A percentile compares a stretch with the other conserved stretches of the same genome.
Evolutionary conservation across 345 rosid genomes (phyloP).

Genomic region (Populus deltoides): DNA sequence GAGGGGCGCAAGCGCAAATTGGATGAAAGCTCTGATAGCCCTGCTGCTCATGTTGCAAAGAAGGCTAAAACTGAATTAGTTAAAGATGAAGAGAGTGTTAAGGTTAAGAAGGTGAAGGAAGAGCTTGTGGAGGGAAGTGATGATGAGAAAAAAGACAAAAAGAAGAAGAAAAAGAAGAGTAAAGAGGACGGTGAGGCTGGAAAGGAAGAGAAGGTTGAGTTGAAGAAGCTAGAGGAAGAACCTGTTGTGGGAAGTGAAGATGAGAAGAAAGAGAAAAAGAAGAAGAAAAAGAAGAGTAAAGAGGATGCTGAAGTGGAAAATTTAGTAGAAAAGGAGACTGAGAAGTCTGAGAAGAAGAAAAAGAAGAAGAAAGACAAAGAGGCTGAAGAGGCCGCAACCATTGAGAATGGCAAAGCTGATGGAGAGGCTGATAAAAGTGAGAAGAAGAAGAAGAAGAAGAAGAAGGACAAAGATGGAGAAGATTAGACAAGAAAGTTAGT

Average conservation of each 20-base stretch:
- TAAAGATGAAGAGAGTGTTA: slow-evolving; percentile 20
- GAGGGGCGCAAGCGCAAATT: slow-evolving; percentile 54
- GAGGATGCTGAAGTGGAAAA: slow-evolving; percentile 33
- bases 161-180: slow-evolving; percentile 50
- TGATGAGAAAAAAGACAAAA: slow-evolving; percentile 35
- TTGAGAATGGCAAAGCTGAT: slow-evolving; percentile 38
- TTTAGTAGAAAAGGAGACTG: slow-evolving; percentile 30
- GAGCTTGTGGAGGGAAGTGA: not conserved
- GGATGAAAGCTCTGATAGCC: slow-evolving; percentile 41
- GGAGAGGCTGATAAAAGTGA: slow-evolving; percentile 50
- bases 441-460: slow-evolving; percentile 63
- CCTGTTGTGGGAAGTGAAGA: slow-evolving; percentile 36
- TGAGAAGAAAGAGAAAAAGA: slow-evolving; percentile 48
- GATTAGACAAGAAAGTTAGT: slow-evolving; percentile 40
- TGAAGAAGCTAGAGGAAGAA: slow-evolving; percentile 9
- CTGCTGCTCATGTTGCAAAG: slow-evolving; percentile 45
- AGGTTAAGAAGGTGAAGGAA: slow-evolving; percentile 18
- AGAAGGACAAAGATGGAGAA: slow-evolving; percentile 58
- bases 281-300: slow-evolving; percentile 51
- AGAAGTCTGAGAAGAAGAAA: slow-evolving; percentile 63
- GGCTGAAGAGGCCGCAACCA: slow-evolving; percentile 33
- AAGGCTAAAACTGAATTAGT: slow-evolving; percentile 46
- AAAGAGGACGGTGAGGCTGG: slow-evolving; percentile 32
- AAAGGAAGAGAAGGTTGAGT: slow-evolving; percentile 12
- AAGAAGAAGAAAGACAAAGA: slow-evolving; percentile 72